Base-by-base conservation (phyloP, 208 protist genomes). In the Acanthamoeba healyi region DNA sequence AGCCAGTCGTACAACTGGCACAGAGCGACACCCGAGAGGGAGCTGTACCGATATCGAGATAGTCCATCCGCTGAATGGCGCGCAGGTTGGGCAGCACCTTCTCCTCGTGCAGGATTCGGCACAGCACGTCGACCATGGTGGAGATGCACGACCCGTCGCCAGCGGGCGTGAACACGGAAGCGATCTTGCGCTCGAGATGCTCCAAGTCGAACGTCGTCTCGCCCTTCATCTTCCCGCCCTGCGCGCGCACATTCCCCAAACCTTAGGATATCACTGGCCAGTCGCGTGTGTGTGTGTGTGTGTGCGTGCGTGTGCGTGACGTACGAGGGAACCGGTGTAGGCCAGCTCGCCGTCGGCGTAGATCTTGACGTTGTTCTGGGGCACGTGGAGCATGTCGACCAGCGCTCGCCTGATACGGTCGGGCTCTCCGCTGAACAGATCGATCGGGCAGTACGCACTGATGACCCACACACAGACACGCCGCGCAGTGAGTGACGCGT, bases 331-430 rank as follows among this genome's bases (percentile, higher is more conserved):
- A 7, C 88, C 88, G 12, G 88, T 93, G 51, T 93, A 93, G 40
- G 46, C 42, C 51, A 93, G 49, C 38, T 36, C 22, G 61, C 88
- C 88, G 44, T 93, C 67, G 36, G 65, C 88, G 51, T 67, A 93
- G 56, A 93, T 93, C 42, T 93, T 93, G 42, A 93, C 19, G 46
- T 93, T 93, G 42, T 93, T 93, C n/a, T 93, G 88, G 22, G 88
- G 88, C 17, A 82, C 67, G 88, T 49, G 65, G 10, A 93, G 29
- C 88, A 93, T 82, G 67, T 93, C 88, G 40, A 36, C 14, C 42
- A 93, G 88, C n/a, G 88, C 88, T 2, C 88, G 61, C 44, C 49
- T 54, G 38, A 93, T 58, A n/a, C 88, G 88, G 19, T 74, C 65
- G 15, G 19, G 40, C 29, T 93, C 67, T 6, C 38, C 58, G 42